Percentiles rank a stretch among this genome's conserved stretches.
Conservation (phyloP, 1,139 yeast species). For the Scheffersomyces stambukii region DNA sequence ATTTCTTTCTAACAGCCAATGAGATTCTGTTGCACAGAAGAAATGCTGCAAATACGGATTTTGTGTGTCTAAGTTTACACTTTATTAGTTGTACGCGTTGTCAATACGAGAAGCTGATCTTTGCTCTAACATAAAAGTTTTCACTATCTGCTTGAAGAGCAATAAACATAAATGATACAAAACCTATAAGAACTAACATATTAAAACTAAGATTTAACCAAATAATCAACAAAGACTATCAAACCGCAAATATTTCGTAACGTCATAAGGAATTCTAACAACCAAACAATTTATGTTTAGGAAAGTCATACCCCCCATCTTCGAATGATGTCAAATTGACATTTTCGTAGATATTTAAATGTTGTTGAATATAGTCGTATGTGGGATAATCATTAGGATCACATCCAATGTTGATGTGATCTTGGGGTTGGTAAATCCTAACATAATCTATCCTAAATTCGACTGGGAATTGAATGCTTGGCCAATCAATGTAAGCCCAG, state of each 20-base stretch:
- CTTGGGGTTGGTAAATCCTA: constrained; percentile 71
- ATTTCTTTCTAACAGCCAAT: too few relatives aligned
- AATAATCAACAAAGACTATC: background rate
- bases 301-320: constrained; percentile 62
- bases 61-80: too few relatives aligned
- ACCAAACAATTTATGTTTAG: constrained; percentile 35
- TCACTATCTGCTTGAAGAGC: too few relatives aligned
- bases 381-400: constrained; percentile 78
- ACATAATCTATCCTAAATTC: constrained; percentile 69
- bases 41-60: too few relatives aligned
- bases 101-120: too few relatives aligned
- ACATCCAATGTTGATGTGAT: constrained; percentile 53
- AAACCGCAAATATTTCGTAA: background rate
- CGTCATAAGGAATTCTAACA: constrained; percentile 5
- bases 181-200: too few relatives aligned
- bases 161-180: too few relatives aligned
- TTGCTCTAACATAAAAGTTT: too few relatives aligned
- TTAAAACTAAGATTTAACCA: too few relatives aligned
- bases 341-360: constrained; percentile 59
- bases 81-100: too few relatives aligned
- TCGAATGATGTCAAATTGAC: constrained; percentile 63
- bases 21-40: too few relatives aligned
- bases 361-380: constrained; percentile 62
- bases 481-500: constrained; percentile 86
- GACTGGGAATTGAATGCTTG: constrained; percentile 62